Evolutionary conservation across 345 rosid genomes (phyloP).

Genomic region (Arabidopsis thaliana): DNA sequence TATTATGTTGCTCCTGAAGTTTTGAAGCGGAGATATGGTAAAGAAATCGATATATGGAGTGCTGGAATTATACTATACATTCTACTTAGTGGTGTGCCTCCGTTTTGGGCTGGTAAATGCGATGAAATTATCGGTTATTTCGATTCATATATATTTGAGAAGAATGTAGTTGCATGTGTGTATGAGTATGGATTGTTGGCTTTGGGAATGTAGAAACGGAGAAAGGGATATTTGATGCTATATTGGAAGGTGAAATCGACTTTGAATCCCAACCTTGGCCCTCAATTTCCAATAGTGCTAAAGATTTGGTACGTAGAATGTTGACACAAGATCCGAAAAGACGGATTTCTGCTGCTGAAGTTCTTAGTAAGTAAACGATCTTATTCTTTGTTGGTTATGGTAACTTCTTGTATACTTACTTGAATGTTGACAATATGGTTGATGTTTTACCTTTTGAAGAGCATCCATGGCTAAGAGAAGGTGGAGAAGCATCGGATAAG

Average conservation of each 20-base stretch:
- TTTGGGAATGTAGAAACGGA: conserved; percentile 63
- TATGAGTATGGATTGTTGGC: neutral
- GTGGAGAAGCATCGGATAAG: conserved; percentile 81
- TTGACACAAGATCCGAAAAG: conserved; percentile 70
- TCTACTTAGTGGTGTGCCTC: conserved; percentile 90
- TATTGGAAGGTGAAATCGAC: conserved; percentile 76
- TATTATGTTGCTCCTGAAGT: conserved; percentile 96
- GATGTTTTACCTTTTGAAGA: conserved; percentile 48
- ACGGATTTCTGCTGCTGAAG: conserved; percentile 75
- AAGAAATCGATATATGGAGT: conserved; percentile 91
- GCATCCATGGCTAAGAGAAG: conserved; percentile 75
- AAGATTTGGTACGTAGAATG: conserved; percentile 81
- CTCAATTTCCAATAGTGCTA: conserved; percentile 73
- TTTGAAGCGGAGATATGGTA: conserved; percentile 69
- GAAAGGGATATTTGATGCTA: conserved; percentile 78
- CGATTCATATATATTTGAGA: neutral
- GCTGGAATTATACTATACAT: conserved; percentile 85
- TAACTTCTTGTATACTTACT: neutral
- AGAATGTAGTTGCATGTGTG: neutral
- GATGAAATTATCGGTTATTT: neutral
- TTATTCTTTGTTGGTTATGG: neutral
- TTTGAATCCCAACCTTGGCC: conserved; percentile 87
- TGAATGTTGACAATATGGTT: neutral
- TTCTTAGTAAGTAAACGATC: conserved; percentile 58
- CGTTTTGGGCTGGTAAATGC: conserved; percentile 91